Base-by-base conservation (phyloP, 768 basidiomycete species). In the Porpolomopsis calyptriformis region DNA sequence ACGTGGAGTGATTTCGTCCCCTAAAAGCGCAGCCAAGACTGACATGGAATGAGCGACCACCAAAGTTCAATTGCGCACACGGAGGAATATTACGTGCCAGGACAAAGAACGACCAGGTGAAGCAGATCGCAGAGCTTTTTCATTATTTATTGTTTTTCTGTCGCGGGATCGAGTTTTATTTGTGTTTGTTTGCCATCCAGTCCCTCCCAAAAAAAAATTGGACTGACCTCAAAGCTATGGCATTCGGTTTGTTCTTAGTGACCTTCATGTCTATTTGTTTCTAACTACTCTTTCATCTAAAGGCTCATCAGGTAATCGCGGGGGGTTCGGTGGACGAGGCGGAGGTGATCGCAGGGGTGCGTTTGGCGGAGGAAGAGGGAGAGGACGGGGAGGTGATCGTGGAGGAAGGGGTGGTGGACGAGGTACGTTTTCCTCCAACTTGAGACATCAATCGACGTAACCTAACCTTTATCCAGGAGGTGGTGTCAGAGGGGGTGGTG, bases 281-380 rank as follows among this genome's bases (percentile, higher is more conserved):
- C 24, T 6, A 24, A n/a, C 27, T 19, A n/a, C n/a, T 26, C 10
- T 31, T 5, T 11, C 40, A 11, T 16, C 16, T 11, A 31, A 45
- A 72, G 71, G 71, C 56, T 68, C 65, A 68, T 72, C 83, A 63
- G 88, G 88, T 49, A 80, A 81, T 57, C 80, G 87, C 51, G 86
- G 86, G 26, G 81, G 80, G 54, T 82, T 80, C 64, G 71, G 73
- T 45, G 73, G 73, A 51, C 62, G 76, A 40, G 69, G 72, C 20
- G 41, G 46, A 47, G 53, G 60, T 40, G 51, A 52, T 20, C 48
- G 47, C 43, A 37, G 61, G 62, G 6, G 62, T 3, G 64, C 64
- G n/a, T 43, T 43, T 27, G 42, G 42, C n/a, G 42, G 42, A 6
- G 25, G 40, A 25, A 4, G 63, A 57, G 23, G 57, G 62, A 8